A percentile compares a stretch with the other conserved stretches of the same genome.
Evolutionary conservation across 2,329 filamentous ascomycete genomes (phyloP).

Genomic region (Monilinia vaccinii-corymbosi): DNA sequence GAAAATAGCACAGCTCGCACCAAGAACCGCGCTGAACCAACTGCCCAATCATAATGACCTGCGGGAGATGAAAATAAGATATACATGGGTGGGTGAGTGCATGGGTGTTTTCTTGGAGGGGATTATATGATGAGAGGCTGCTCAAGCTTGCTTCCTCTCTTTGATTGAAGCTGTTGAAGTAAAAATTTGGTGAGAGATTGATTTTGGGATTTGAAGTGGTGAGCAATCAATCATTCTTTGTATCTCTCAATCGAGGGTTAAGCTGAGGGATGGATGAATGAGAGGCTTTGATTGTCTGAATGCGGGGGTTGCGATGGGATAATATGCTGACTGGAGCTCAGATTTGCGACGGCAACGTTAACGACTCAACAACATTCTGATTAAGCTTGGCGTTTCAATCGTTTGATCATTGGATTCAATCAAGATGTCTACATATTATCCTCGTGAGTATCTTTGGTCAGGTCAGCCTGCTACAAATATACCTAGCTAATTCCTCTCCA

Average conservation of each 20-base stretch:
- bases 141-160: too few species aligned
- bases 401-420: not conserved
- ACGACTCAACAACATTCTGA: not conserved
- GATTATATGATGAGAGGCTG: not conserved
- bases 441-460: conserved; percentile 24
- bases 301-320: not conserved
- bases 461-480: not conserved
- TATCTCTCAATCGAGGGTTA: too few species aligned
- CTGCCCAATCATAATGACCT: not conserved
- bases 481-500: conserved; percentile 18
- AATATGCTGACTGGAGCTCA: conserved; percentile 4
- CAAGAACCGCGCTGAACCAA: not conserved
- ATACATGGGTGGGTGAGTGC: not conserved
- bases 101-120: not conserved
- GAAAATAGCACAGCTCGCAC: not conserved
- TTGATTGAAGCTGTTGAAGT: too few species aligned
- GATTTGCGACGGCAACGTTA: not conserved
- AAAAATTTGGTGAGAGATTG: not conserved
- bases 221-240: too few species aligned
- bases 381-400: not conserved
- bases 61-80: not conserved
- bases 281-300: not conserved
- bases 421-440: conserved; percentile 28
- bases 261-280: not conserved
- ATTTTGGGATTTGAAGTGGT: not conserved